Percentiles rank a stretch among this genome's conserved stretches.
phyloP scores from a whole-genome alignment of 2,329 filamentous ascomycete species.

The Penicillium sp. region DNA sequence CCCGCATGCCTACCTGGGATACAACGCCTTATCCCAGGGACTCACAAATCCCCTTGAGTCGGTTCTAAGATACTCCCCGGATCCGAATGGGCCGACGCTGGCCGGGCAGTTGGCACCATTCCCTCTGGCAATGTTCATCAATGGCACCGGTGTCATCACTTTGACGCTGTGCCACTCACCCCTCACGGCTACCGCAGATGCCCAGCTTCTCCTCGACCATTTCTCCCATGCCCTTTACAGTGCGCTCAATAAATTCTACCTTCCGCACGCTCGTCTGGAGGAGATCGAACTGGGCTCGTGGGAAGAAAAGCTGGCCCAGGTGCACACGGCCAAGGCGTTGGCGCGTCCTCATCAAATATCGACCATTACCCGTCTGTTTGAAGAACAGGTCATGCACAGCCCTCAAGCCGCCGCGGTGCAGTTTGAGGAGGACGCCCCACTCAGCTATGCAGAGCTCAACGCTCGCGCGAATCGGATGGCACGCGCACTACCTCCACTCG shows the following conservation, averaged over 20 bases:
- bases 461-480: conserved; percentile 3
- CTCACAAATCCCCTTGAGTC: background rate
- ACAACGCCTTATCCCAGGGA: background rate
- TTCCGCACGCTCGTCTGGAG: background rate
- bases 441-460: conserved; percentile 9
- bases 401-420: conserved; percentile 3
- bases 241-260: background rate
- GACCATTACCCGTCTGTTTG: conserved; percentile 2
- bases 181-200: background rate
- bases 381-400: conserved; percentile 1
- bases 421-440: conserved; percentile 8
- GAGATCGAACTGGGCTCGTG: background rate
- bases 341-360: background rate
- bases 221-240: background rate
- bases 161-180: background rate
- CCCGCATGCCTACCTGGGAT: background rate
- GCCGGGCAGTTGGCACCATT: background rate
- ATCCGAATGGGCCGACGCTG: background rate
- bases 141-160: background rate
- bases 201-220: background rate
- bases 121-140: conserved; percentile 2
- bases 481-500: background rate
- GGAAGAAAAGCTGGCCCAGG: background rate
- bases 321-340: background rate
- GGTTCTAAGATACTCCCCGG: background rate